Evolutionary conservation across 345 rosid species (phyloP).

Genomic region (Gossypium australe): DNA sequence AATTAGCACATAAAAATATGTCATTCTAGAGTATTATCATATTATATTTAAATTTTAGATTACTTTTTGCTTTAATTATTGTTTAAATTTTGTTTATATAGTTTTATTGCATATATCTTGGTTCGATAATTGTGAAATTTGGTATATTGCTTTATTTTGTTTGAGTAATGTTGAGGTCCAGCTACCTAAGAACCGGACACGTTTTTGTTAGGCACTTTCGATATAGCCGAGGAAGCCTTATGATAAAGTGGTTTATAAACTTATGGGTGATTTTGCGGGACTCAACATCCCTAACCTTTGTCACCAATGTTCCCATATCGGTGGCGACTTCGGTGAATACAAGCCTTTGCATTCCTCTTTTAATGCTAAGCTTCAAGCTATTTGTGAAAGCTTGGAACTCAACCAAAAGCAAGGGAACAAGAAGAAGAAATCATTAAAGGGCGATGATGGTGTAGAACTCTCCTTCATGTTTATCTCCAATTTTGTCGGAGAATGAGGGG

Average conservation of each 20-base stretch:
- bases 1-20: too few relatives aligned
- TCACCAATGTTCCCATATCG: constrained; percentile 54
- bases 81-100: too few relatives aligned
- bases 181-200: constrained; percentile 75
- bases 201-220: constrained; percentile 95
- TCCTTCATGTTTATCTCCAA: constrained; percentile 25
- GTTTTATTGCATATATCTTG: too few relatives aligned
- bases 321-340: constrained; percentile 68
- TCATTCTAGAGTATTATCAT: too few relatives aligned
- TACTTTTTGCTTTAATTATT: too few relatives aligned
- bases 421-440: constrained; percentile 26
- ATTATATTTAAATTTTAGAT: too few relatives aligned
- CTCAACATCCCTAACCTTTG: constrained; percentile 84
- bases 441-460: constrained; percentile 35
- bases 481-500: constrained; percentile 40
- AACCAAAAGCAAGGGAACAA: constrained; percentile 40
- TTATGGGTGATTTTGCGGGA: constrained; percentile 82
- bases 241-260: constrained; percentile 78
- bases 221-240: constrained; percentile 98
- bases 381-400: constrained; percentile 66
- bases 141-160: too few relatives aligned
- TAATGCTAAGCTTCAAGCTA: constrained; percentile 86
- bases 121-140: too few relatives aligned
- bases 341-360: constrained; percentile 83
- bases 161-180: constrained; percentile 62